A percentile compares a stretch with the other conserved stretches of the same genome.
Conservation (phyloP, 2,329 filamentous ascomycete species). For the Fusarium irregulare region DNA sequence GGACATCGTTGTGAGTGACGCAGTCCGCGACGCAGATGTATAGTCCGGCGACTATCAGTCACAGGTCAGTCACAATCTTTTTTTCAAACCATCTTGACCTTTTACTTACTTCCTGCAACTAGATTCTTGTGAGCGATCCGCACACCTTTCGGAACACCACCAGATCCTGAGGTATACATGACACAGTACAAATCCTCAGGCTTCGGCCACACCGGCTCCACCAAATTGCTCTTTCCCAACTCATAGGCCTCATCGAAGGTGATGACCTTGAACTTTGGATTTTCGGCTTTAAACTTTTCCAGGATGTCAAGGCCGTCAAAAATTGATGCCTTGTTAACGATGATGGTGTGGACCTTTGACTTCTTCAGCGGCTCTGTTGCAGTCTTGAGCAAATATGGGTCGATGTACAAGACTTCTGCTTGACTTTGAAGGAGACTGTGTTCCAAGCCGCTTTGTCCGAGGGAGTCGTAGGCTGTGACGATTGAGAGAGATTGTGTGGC, state of each 20-base stretch:
- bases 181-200: slow-evolving; percentile 84
- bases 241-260: slow-evolving; percentile 64
- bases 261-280: slow-evolving; percentile 64
- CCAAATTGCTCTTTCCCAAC: slow-evolving; percentile 72
- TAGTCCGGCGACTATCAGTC: slow-evolving; percentile 75
- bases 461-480: slow-evolving; percentile 93
- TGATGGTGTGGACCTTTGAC: slow-evolving; percentile 65
- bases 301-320: slow-evolving; percentile 63
- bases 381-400: slow-evolving; percentile 78
- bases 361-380: slow-evolving; percentile 66
- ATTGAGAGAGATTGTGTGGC: slow-evolving; percentile 88
- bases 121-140: slow-evolving; percentile 84
- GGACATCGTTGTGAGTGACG: slow-evolving; percentile 78
- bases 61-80: not conserved
- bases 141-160: slow-evolving; percentile 88
- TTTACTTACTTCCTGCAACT: slow-evolving; percentile 68
- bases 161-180: slow-evolving; percentile 89
- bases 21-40: slow-evolving; percentile 80
- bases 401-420: slow-evolving; percentile 84
- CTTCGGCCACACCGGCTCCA: slow-evolving; percentile 75
- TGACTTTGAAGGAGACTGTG: slow-evolving; percentile 88
- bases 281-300: slow-evolving; percentile 65
- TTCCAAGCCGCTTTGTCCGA: slow-evolving; percentile 83
- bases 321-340: slow-evolving; percentile 70
- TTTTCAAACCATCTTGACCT: not conserved